Conservation (phyloP, 2,329 filamentous ascomycete species). For the Curvularia eragrostidis region DNA sequence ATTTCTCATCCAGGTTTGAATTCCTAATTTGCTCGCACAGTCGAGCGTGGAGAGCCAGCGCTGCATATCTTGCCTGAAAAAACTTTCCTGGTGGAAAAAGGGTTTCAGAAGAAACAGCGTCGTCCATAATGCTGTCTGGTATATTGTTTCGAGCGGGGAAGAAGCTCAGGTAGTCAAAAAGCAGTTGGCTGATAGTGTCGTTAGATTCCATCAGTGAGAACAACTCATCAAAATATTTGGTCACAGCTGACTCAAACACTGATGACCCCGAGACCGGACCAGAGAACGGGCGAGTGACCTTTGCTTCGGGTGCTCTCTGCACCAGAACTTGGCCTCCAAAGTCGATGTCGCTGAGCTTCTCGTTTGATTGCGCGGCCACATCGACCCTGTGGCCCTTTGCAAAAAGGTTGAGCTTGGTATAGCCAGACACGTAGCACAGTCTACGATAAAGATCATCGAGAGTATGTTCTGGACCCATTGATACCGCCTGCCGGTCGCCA, state of each 20-base stretch:
- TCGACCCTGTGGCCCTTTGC: slow-evolving; percentile 71
- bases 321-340: slow-evolving; percentile 39
- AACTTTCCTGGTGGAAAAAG: slow-evolving; percentile 47
- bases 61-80: slow-evolving; percentile 47
- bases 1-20: slow-evolving; percentile 41
- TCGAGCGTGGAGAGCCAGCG: slow-evolving; percentile 37
- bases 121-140: slow-evolving; percentile 35
- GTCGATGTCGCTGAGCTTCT: slow-evolving; percentile 66
- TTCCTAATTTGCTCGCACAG: slow-evolving; percentile 43
- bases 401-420: slow-evolving; percentile 77
- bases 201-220: slow-evolving; percentile 81
- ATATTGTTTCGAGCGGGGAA: slow-evolving; percentile 43
- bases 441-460: slow-evolving; percentile 71
- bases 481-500: slow-evolving; percentile 66
- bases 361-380: slow-evolving; percentile 62
- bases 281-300: slow-evolving; percentile 29
- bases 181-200: slow-evolving; percentile 54
- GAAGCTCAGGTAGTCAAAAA: slow-evolving; percentile 45
- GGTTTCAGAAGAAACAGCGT: slow-evolving; percentile 26
- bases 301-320: slow-evolving; percentile 39
- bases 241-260: slow-evolving; percentile 77
- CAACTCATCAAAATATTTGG: slow-evolving; percentile 81
- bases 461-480: slow-evolving; percentile 74
- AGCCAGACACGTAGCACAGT: slow-evolving; percentile 73
- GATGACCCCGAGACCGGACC: slow-evolving; percentile 41